Evolutionary conservation across 2,329 filamentous ascomycete genomes (phyloP).

Genomic region (Neonectria hederae): DNA sequence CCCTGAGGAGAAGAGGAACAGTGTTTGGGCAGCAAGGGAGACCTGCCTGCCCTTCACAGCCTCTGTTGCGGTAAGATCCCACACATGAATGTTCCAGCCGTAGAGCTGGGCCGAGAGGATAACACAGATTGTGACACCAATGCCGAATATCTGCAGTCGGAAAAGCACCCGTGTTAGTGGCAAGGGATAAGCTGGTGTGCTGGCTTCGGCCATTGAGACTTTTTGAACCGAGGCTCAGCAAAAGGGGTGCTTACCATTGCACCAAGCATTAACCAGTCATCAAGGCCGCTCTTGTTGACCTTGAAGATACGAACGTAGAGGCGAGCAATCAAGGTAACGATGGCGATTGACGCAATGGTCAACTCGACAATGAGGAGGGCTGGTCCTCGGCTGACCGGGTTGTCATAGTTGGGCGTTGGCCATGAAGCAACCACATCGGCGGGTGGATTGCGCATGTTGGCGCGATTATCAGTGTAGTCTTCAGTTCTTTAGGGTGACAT

Average conservation of each 20-base stretch:
- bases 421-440: conserved; percentile 48
- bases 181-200: not conserved
- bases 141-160: conserved; percentile 44
- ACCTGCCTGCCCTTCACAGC: conserved; percentile 47
- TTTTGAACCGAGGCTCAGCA: conserved; percentile 20
- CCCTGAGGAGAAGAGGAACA: conserved; percentile 51
- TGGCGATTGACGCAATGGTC: conserved; percentile 46
- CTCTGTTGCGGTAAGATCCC: conserved; percentile 45
- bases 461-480: conserved; percentile 15
- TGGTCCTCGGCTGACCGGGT: conserved; percentile 51
- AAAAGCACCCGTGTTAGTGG: conserved; percentile 21
- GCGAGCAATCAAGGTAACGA: conserved; percentile 48
- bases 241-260: conserved; percentile 45
- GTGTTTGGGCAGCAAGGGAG: conserved; percentile 51
- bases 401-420: conserved; percentile 50
- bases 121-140: conserved; percentile 47
- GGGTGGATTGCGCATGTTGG: conserved; percentile 49
- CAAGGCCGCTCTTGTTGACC: conserved; percentile 47
- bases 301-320: conserved; percentile 50
- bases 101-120: conserved; percentile 48
- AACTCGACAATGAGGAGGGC: conserved; percentile 51
- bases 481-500: conserved; percentile 14
- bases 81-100: conserved; percentile 52
- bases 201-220: not conserved
- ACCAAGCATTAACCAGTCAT: conserved; percentile 55